Evolutionary conservation across 208 protist species (phyloP), one percentile per base, ranked within the genome.

Genomic region (Spongospora subterranea): DNA sequence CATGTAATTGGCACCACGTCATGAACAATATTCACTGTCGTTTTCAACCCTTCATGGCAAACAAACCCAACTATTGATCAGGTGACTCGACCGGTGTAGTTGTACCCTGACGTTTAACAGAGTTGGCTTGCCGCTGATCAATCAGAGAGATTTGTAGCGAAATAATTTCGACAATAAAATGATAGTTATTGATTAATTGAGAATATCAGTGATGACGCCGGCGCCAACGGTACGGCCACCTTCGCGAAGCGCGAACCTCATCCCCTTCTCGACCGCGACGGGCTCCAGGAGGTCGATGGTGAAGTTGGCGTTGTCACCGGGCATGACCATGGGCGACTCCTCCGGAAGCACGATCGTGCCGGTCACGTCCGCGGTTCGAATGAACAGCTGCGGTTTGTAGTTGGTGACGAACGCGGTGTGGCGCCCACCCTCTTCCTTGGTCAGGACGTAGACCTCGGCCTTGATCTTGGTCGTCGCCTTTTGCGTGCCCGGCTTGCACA

Each of bases 221-320:
- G 97, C 98, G 90, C 97, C 98, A 92, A 99, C 97, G 77, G 98
- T 99, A 91, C 97, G 88, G 96, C 98, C 98, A 90, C 98, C 98
- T 95, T 99, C 98, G 89, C 98, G 97, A 64, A 99, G 96, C 38
- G 98, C 98, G 93, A 99, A 99, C 93, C 98, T 97, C 89, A 98
- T 95, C 43, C 98, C 98, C 94, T 98, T 96, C 53, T 94, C 91
- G 38, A 95, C 11, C n/a, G 93, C 96, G 92, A 98, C 96, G 46
- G 97, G 96, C 88, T 96, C 96, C 46, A 97, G 96, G 46, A 99
- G 93, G 20, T 98, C 97, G 46, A 99, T 93, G 17, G 95, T 92
- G 65, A 99, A 89, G 94, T 98, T 96, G 20, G 96, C 94, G 93
- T 98, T 99, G 93, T 99, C 98, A 89, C 98, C 98, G 53, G 98